Conservation (phyloP, 2,329 filamentous ascomycete genomes). For the Colletotrichum camelliae region DNA sequence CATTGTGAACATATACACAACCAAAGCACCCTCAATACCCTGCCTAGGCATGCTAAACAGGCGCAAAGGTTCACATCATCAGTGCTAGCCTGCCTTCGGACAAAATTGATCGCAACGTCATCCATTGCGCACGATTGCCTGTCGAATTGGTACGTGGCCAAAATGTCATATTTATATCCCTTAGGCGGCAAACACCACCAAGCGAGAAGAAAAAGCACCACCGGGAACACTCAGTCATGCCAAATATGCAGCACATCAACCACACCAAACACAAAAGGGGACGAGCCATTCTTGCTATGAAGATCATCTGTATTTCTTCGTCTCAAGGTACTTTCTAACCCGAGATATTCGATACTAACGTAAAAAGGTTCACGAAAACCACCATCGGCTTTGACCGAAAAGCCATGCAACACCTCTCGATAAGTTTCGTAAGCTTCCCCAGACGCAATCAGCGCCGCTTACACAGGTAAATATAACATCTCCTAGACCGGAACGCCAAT, state of each 20-base stretch:
- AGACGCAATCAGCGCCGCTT: neutral
- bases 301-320: neutral
- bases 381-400: neutral
- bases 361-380: neutral
- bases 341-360: neutral
- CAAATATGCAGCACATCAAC: no score
- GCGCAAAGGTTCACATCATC: no score
- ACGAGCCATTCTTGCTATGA: neutral
- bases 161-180: no score
- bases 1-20: rapidly evolving
- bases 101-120: no score
- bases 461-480: neutral
- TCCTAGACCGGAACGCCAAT: neutral
- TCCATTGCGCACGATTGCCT: no score
- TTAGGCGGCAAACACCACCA: no score
- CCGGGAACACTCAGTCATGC: no score
- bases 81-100: no score
- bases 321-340: neutral
- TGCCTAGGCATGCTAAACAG: neutral
- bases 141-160: no score
- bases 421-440: neutral
- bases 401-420: neutral
- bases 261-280: neutral
- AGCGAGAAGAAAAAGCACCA: no score
- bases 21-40: neutral